Conservation (phyloP, 768 basidiomycete genomes). For the Termitomyces sp. region DNA sequence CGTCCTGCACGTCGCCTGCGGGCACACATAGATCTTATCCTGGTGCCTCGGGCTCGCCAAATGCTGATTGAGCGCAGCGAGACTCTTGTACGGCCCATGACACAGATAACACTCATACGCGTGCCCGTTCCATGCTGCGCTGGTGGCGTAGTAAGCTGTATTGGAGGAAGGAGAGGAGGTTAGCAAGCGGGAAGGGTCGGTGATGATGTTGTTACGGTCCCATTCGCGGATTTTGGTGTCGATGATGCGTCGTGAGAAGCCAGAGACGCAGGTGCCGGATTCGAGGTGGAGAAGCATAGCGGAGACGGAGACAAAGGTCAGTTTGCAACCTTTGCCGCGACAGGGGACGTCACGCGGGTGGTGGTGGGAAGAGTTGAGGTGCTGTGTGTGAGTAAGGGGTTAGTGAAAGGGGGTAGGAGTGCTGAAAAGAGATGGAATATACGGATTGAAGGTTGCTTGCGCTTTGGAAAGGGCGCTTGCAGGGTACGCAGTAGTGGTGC, state of each 20-base stretch:
- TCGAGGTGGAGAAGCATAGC: slow-evolving; percentile 65
- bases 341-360: slow-evolving; percentile 30
- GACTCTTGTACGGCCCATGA: slow-evolving; percentile 33
- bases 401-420: neutral
- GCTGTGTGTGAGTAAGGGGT: slow-evolving; percentile 20
- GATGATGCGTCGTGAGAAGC: slow-evolving; percentile 35
- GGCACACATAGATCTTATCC: slow-evolving; percentile 53
- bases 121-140: slow-evolving; percentile 38
- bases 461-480: slow-evolving; percentile 39
- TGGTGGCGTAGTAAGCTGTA: slow-evolving; percentile 26
- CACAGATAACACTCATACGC: slow-evolving; percentile 67
- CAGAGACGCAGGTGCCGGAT: slow-evolving; percentile 51
- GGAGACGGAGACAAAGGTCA: slow-evolving; percentile 46
- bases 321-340: slow-evolving; percentile 39
- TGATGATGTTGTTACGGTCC: slow-evolving; percentile 49
- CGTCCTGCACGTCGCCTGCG: slow-evolving; percentile 35
- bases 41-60: slow-evolving; percentile 59
- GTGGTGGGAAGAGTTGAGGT: slow-evolving; percentile 54
- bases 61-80: slow-evolving; percentile 55
- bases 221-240: slow-evolving; percentile 36
- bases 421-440: neutral
- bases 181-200: slow-evolving; percentile 50
- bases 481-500: slow-evolving; percentile 42
- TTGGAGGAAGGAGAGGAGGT: slow-evolving; percentile 14
- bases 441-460: slow-evolving; percentile 30